A percentile compares a stretch with the other conserved stretches of the same genome.
These are phyloP conservation scores for Hysterangium stoloniferum DNA, from an alignment of 768 basidiomycete species.

Conservation along the genomic window DNA sequence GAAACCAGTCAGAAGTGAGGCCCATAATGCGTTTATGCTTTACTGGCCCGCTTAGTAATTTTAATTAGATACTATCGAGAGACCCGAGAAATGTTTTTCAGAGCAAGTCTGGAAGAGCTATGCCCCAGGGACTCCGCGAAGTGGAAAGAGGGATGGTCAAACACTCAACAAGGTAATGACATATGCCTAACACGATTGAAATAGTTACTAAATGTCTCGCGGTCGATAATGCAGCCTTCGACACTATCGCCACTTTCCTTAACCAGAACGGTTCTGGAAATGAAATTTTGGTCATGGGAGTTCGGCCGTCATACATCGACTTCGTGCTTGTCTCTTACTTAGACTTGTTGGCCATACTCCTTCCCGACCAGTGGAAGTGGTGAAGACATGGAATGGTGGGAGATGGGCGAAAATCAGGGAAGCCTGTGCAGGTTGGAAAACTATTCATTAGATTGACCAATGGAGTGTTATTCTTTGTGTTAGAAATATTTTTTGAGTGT, in stretches of 20 bases:
- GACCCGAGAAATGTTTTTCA: neutral
- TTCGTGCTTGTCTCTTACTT: constrained; percentile 18
- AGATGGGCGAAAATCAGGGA: constrained; percentile 1
- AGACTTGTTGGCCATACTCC: neutral
- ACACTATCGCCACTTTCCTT: constrained; percentile 19
- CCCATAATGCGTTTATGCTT: neutral
- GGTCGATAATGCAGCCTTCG: neutral
- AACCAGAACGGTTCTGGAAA: constrained; percentile 20
- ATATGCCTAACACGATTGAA: neutral
- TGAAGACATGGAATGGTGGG: constrained; percentile 2
- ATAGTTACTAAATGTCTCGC: neutral
- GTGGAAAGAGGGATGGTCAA: neutral
- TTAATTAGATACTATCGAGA: neutral
- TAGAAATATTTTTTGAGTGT: too few relatives aligned
- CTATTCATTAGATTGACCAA: neutral
- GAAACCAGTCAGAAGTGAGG: neutral
- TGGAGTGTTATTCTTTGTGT: too few relatives aligned
- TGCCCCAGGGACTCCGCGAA: constrained; percentile 1
- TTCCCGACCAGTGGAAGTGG: constrained; percentile 1
- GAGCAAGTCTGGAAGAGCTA: neutral
- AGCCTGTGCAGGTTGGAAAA: neutral
- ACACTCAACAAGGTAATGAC: neutral
- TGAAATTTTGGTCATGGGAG: constrained; percentile 31
- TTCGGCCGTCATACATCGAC: constrained; percentile 33
- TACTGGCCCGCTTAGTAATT: neutral